Percentiles rank a stretch among this genome's conserved stretches.
Evolutionary conservation across 768 basidiomycete genomes (phyloP).

Genomic region (Royoungia palumana): DNA sequence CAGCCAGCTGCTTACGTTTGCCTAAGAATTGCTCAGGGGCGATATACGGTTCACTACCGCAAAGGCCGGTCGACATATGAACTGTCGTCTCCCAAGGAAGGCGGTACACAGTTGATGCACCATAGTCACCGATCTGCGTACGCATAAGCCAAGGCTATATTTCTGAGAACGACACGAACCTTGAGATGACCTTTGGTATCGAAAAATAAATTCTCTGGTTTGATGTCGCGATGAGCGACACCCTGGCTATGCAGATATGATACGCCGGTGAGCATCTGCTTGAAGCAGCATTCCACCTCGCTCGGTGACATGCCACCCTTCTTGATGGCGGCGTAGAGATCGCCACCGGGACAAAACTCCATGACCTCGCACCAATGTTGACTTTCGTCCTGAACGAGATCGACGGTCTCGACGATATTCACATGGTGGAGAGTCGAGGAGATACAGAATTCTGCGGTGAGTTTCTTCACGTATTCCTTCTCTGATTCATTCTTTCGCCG

Average conservation of each 20-base stretch:
- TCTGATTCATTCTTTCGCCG: constrained; percentile 97
- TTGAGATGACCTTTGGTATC: constrained; percentile 90
- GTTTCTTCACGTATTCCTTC: constrained; percentile 99
- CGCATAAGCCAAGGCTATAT: constrained; percentile 4
- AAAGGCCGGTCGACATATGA: constrained; percentile 95
- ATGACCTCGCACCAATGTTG: constrained; percentile 99
- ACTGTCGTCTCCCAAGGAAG: constrained; percentile 97
- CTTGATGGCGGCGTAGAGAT: constrained; percentile 98
- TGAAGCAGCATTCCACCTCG: constrained; percentile 97
- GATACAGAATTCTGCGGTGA: constrained; percentile 98
- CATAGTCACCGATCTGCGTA: constrained; percentile 91
- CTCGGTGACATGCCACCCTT: constrained; percentile 88
- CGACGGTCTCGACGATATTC: constrained; percentile 98
- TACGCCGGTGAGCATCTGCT: constrained; percentile 88
- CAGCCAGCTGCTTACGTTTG: constrained; percentile 74
- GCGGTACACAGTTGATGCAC: constrained; percentile 97
- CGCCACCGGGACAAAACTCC: constrained; percentile 99
- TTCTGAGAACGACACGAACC: constrained; percentile 44
- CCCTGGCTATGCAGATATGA: constrained; percentile 93
- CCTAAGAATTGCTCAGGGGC: constrained; percentile 96
- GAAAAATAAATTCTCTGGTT: constrained; percentile 96
- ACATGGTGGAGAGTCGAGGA: constrained; percentile 91
- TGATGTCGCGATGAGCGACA: constrained; percentile 96
- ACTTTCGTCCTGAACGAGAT: constrained; percentile 96
- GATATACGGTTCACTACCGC: constrained; percentile 98